phyloP scores from a whole-genome alignment of 306 rosid species.

The Prinsepia uniflora region DNA sequence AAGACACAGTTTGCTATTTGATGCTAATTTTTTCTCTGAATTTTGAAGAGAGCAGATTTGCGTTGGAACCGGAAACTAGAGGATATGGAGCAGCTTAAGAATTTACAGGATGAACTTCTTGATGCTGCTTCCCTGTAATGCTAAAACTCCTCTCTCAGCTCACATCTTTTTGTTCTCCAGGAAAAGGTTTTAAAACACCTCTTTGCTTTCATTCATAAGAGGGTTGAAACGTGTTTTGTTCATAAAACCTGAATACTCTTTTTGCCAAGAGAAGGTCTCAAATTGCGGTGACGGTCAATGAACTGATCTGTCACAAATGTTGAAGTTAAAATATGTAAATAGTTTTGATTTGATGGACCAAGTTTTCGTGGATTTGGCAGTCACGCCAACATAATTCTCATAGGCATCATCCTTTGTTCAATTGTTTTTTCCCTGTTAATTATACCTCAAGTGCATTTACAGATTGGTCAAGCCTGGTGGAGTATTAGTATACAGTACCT shows the following conservation, averaged over 20 bases:
- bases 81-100: conserved; percentile 69
- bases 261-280: not conserved
- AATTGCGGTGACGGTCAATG: not conserved
- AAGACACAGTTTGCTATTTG: not conserved
- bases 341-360: not conserved
- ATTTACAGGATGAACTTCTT: conserved; percentile 70
- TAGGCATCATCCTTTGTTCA: not conserved
- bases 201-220: not conserved
- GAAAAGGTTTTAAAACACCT: too few relatives aligned
- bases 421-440: not conserved
- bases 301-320: not conserved
- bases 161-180: not conserved
- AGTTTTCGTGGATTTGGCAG: not conserved
- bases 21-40: conserved; percentile 22
- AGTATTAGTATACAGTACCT: conserved; percentile 71
- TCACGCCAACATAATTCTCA: not conserved
- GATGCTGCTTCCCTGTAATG: conserved; percentile 75
- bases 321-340: not conserved
- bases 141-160: conserved; percentile 6
- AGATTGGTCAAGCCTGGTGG: conserved; percentile 90
- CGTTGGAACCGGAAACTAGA: conserved; percentile 75
- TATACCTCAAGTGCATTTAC: conserved; percentile 19
- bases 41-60: conserved; percentile 76
- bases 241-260: not conserved
- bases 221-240: not conserved